Evolutionary conservation across 805 yeast genomes (phyloP).

Genomic region (Lipomyces sp.): DNA sequence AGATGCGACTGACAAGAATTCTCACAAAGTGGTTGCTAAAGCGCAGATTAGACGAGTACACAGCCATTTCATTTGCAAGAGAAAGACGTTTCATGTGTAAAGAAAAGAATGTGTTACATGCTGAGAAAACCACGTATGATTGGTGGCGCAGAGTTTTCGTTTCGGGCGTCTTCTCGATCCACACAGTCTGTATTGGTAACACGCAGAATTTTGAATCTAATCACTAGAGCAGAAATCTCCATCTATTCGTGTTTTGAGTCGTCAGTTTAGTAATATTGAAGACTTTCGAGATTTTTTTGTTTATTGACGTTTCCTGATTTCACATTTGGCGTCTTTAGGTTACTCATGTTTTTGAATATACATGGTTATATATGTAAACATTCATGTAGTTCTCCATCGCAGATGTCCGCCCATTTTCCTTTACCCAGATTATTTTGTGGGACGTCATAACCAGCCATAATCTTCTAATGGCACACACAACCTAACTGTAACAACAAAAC

Average conservation of each 20-base stretch:
- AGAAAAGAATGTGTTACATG: background rate
- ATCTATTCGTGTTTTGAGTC: background rate
- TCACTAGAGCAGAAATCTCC: background rate
- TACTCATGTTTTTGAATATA: background rate
- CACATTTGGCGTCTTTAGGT: constrained; percentile 1
- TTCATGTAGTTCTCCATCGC: background rate
- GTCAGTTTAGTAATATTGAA: background rate
- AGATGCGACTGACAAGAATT: constrained; percentile 27
- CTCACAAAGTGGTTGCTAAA: constrained; percentile 14
- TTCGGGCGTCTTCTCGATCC: background rate
- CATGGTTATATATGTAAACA: background rate
- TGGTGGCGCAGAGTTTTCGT: background rate
- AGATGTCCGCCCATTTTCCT: background rate
- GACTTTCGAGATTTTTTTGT: no score
- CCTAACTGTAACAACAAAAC: background rate
- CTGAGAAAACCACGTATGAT: background rate
- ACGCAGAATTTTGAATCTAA: background rate
- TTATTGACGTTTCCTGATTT: no score
- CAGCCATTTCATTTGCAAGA: constrained; percentile 25
- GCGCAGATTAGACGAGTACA: constrained; percentile 30
- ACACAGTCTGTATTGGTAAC: background rate
- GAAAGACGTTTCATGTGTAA: constrained; percentile 12
- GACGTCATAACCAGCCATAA: background rate
- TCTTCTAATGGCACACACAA: background rate
- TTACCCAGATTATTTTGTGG: background rate